Conservation (phyloP, 2,329 filamentous ascomycete genomes). For the Talaromyces sp. region DNA sequence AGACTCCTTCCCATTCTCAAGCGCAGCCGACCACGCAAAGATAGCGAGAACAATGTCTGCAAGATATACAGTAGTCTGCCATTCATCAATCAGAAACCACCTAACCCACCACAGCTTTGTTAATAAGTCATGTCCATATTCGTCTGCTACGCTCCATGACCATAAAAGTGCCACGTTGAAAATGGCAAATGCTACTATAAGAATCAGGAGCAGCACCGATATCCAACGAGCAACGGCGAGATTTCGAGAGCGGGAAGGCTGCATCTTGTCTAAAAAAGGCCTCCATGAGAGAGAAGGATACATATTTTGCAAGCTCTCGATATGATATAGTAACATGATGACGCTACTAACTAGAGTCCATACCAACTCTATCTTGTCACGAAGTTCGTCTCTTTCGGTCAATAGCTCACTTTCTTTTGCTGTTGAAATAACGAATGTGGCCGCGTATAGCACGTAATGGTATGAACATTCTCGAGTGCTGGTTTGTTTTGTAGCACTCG, state of each 20-base stretch:
- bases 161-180: not conserved
- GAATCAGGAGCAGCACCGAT: not conserved
- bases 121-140: not conserved
- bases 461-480: not conserved
- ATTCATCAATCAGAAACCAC: not conserved
- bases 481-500: not conserved
- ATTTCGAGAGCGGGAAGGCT: not conserved
- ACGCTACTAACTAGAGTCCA: not conserved
- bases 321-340: not conserved
- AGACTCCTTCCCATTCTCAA: not conserved
- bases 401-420: not conserved
- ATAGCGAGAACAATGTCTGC: not conserved
- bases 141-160: not conserved
- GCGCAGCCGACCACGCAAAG: not conserved
- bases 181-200: not conserved
- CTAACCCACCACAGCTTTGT: not conserved
- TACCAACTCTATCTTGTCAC: not conserved
- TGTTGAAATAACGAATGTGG: not conserved
- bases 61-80: not conserved
- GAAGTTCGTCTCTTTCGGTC: not conserved
- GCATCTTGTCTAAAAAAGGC: not conserved
- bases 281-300: not conserved
- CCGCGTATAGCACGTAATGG: not conserved
- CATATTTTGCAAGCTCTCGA: not conserved
- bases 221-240: not conserved